These are phyloP conservation scores for Lenwebbia sp. DNA, from an alignment of 345 rosid genomes.

Conservation along the genomic window DNA sequence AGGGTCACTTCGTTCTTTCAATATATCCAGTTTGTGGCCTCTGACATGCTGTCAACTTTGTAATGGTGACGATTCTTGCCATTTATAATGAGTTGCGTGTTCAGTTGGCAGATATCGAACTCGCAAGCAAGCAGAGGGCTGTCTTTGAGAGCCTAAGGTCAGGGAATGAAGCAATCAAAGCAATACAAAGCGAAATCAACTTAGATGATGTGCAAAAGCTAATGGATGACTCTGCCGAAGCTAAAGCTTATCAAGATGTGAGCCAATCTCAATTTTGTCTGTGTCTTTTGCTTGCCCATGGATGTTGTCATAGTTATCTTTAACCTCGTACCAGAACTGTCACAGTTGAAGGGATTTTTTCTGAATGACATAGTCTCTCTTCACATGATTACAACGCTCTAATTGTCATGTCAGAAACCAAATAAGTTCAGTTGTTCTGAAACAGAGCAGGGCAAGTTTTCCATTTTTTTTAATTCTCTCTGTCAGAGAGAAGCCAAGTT, in stretches of 20 bases:
- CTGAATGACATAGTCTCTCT: not conserved
- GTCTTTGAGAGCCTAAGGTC: constrained; percentile 89
- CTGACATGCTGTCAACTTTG: not conserved
- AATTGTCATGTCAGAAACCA: not conserved
- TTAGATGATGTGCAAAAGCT: constrained; percentile 88
- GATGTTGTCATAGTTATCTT: not conserved
- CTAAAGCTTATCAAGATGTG: constrained; percentile 94
- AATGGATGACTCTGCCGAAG: constrained; percentile 93
- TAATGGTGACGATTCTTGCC: not conserved
- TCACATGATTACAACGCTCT: not conserved
- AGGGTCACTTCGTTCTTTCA: not conserved
- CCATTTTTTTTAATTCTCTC: not conserved
- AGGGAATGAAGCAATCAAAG: constrained; percentile 75
- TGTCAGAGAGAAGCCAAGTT: not conserved
- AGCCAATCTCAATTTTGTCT: constrained; percentile 13
- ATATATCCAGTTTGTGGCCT: not conserved
- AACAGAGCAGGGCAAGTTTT: not conserved
- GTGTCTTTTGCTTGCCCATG: not conserved
- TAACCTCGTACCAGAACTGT: not conserved
- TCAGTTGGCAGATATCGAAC: constrained; percentile 91
- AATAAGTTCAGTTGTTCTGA: not conserved
- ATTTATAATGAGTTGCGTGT: not conserved
- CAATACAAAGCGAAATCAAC: constrained; percentile 80
- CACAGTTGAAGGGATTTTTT: not conserved
- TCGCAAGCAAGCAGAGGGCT: constrained; percentile 89